A percentile compares a stretch with the other conserved stretches of the same genome.
These are phyloP conservation scores for Cadophora sp. DNA, from an alignment of 2,329 filamentous ascomycete genomes.

Conservation along the genomic window DNA sequence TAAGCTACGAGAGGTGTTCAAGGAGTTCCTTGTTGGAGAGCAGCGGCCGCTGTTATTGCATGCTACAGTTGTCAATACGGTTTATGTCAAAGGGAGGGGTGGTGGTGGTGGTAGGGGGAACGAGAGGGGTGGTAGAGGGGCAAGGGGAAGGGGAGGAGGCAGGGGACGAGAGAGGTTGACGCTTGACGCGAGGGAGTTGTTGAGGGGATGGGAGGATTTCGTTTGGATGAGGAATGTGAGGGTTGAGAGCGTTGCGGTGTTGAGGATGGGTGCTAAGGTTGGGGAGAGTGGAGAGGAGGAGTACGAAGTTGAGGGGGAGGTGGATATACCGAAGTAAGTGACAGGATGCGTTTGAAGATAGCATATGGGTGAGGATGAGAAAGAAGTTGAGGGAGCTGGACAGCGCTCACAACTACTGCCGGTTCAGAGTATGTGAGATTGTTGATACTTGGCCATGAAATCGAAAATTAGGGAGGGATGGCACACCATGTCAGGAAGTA, in stretches of 20 bases:
- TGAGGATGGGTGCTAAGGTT: slow-evolving; percentile 83
- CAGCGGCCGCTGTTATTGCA: slow-evolving; percentile 75
- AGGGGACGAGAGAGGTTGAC: slow-evolving; percentile 41
- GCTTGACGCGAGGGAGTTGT: slow-evolving; percentile 61
- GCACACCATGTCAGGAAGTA: not conserved
- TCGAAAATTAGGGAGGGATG: not conserved
- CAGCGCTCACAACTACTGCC: too few relatives aligned
- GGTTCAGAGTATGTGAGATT: too few relatives aligned
- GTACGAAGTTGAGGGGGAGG: slow-evolving; percentile 40
- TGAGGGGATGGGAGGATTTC: slow-evolving; percentile 67
- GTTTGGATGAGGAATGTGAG: slow-evolving; percentile 73
- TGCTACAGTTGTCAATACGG: slow-evolving; percentile 85
- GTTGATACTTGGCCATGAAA: not conserved
- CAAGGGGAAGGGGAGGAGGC: slow-evolving; percentile 40
- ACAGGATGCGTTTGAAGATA: not conserved
- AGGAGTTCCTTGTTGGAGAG: slow-evolving; percentile 63
- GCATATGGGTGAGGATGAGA: too few relatives aligned
- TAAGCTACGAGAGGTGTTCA: slow-evolving; percentile 60
- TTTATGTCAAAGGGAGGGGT: slow-evolving; percentile 62
- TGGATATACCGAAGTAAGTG: slow-evolving; percentile 33
- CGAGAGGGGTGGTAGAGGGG: slow-evolving; percentile 45
- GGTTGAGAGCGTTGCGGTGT: slow-evolving; percentile 78
- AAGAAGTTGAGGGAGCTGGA: too few relatives aligned
- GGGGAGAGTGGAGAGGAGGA: slow-evolving; percentile 36
- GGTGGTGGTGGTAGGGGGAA: slow-evolving; percentile 40